A percentile compares a stretch with the other conserved stretches of the same genome.
These are phyloP conservation scores for Plasmopara halstedii DNA, from an alignment of 352 stramenopile genomes.

Conservation along the genomic window DNA sequence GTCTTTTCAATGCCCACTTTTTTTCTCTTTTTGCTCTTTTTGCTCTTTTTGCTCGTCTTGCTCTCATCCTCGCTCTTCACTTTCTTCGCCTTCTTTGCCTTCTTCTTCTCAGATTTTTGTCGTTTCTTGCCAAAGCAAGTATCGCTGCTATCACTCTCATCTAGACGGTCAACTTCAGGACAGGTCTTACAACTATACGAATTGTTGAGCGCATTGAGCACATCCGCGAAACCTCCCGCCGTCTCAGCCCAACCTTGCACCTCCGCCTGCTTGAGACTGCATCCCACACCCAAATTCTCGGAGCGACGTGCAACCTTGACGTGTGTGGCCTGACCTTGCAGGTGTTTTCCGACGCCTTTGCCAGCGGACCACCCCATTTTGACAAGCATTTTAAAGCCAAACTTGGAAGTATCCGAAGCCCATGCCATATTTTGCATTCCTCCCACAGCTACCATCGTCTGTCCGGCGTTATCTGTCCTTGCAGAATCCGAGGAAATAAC, in stretches of 20 bases:
- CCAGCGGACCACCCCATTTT: slow-evolving; percentile 96
- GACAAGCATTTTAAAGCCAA: slow-evolving; percentile 92
- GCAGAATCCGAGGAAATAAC: slow-evolving; percentile 18
- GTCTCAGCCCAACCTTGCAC: slow-evolving; percentile 84
- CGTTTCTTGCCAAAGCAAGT: slow-evolving; percentile 15
- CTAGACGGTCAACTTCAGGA: slow-evolving; percentile 20
- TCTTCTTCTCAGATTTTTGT: no score
- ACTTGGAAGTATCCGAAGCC: slow-evolving; percentile 87
- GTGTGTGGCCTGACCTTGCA: slow-evolving; percentile 84
- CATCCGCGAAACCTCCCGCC: slow-evolving; percentile 67
- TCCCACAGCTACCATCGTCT: slow-evolving; percentile 72
- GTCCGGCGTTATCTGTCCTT: slow-evolving; percentile 19
- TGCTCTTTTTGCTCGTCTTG: slow-evolving; percentile 43
- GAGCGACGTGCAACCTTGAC: slow-evolving; percentile 84
- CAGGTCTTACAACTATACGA: slow-evolving; percentile 50
- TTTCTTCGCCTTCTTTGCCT: slow-evolving; percentile 35
- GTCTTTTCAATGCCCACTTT: slow-evolving; percentile 26
- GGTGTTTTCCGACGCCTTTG: slow-evolving; percentile 89
- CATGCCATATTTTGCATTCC: slow-evolving; percentile 87
- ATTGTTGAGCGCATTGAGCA: slow-evolving; percentile 82
- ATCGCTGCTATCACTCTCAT: slow-evolving; percentile 20
- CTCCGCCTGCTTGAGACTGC: slow-evolving; percentile 82
- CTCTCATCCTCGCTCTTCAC: slow-evolving; percentile 34
- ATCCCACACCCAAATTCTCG: slow-evolving; percentile 88
- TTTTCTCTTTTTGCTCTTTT: slow-evolving; percentile 66